Base-by-base conservation (phyloP, 2,329 filamentous ascomycete species). In the Cytospora piceae region DNA sequence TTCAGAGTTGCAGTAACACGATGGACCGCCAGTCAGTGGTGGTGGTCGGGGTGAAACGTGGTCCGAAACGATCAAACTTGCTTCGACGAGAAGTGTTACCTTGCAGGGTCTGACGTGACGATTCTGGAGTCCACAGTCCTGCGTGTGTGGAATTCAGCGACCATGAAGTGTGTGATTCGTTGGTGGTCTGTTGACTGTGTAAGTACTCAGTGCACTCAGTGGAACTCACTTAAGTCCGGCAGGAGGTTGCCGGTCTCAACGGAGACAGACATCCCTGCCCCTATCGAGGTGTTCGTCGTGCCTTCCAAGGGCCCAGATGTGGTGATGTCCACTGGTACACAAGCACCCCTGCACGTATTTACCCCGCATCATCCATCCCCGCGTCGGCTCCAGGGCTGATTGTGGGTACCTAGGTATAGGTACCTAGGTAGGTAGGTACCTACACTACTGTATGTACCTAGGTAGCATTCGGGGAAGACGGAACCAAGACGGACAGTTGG, bases 391-490 rank as follows among this genome's bases (percentile, higher is more conserved):
- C n/a, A n/a, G n/a, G 20, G 39, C 39, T n/a, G 6, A 9, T n/a
- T 9, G 8, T 17, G 17, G 17, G 17, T 6, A 15, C 39, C n/a
- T n/a, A n/a, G n/a, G n/a, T n/a, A n/a, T n/a, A n/a, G n/a, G n/a
- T n/a, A n/a, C n/a, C n/a, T n/a, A n/a, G n/a, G n/a, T n/a, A n/a
- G n/a, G n/a, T n/a, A n/a, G n/a, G n/a, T n/a, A n/a, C n/a, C n/a
- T n/a, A n/a, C n/a, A n/a, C n/a, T n/a, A n/a, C n/a, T n/a, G n/a
- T n/a, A n/a, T n/a, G n/a, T n/a, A n/a, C n/a, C n/a, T n/a, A n/a
- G n/a, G n/a, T n/a, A n/a, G n/a, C n/a, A n/a, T 7, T 24, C 68
- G 69, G 69, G 69, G 69, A 69, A 63, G 63, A 56, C 69, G 69
- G 64, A 66, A 61, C 64, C 64, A 60, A 59, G 39, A 42, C 17